Evolutionary conservation across 1,139 yeast genomes (phyloP), one percentile per base, ranked within the genome.

Genomic region (Lodderomyces beijingensis): DNA sequence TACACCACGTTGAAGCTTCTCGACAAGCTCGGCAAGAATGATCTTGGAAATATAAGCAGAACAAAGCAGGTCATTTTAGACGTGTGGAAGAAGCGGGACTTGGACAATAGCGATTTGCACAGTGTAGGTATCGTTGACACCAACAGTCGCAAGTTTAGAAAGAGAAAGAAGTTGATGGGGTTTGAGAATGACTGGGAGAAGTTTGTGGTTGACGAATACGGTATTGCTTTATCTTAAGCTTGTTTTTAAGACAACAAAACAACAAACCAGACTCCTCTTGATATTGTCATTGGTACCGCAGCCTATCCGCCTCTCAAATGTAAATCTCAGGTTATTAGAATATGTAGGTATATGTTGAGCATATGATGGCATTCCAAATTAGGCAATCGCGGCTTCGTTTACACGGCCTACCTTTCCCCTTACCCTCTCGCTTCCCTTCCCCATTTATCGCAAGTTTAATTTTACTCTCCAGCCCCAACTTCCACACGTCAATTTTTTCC

Each of bases 151-250:
- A 37, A 31, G 25, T 37, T 25, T 10, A 33, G 24, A 23, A 39
- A 34, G 31, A 33, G 38, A 27, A 41, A 36, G 23, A 37, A 28
- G 21, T 34, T 38, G 20, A 29, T 51, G 39, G 57, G 57, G 7
- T 43, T 42, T 30, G 38, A 21, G 10, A 58, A 58, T 38, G 64
- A 58, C 33, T 58, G 64, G 64, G 62, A 58, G 28, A 43, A 31
- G 15, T 56, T 40, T 40, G 61, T 57, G 2, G 59, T 52, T 16
- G 55, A 58, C 34, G 47, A 48, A 35, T 49, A 47, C 32, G 47
- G 43, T 6, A 48, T 58, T 24, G 54, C 62, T 3, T 44, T 58
- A 32, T 57, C 57, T 8, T 19, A 19, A 19, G 10, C 10, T 8
- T 19, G n/a, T n/a, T n/a, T n/a, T n/a, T n/a, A n/a, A n/a, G n/a